Evolutionary conservation across 495 filamentous ascomycete genomes (phyloP).

Genomic region (Glonium stellatum): DNA sequence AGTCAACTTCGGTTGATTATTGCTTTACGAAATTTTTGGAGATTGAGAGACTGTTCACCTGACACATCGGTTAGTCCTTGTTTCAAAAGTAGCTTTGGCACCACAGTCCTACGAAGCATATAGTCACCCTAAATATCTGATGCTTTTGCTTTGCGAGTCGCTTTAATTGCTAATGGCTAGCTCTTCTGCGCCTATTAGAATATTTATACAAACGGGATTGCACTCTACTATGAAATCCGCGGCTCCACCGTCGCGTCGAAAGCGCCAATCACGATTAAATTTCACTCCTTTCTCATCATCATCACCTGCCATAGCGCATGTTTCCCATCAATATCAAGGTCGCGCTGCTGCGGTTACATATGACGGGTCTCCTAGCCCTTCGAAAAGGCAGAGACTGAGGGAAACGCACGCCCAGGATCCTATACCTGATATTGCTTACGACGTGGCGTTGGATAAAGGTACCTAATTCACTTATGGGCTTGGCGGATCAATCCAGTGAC

Average conservation of each 20-base stretch:
- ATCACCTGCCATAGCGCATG: conserved; percentile 22
- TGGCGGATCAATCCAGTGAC: background rate
- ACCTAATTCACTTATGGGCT: background rate
- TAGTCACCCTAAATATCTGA: no score
- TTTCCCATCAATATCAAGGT: conserved; percentile 24
- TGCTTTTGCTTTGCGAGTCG: no score
- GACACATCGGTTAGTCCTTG: no score
- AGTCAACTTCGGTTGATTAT: no score
- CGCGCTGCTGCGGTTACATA: conserved; percentile 29
- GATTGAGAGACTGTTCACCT: no score
- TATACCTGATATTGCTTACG: background rate
- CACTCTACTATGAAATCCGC: background rate
- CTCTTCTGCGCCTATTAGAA: no score
- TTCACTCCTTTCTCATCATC: conserved; percentile 35
- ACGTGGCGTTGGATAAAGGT: background rate
- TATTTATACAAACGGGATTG: no score
- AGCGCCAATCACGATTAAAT: conserved; percentile 31
- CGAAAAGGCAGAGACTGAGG: background rate
- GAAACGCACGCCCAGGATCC: background rate
- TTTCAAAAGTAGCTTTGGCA: no score
- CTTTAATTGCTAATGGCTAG: no score
- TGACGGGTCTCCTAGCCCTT: conserved; percentile 17
- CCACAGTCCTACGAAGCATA: no score
- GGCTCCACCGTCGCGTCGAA: background rate
- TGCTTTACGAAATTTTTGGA: no score